Evolutionary conservation across 768 basidiomycete species (phyloP), one percentile per base, ranked within the genome.

Genomic region (Lepiota brunneoincarnata): DNA sequence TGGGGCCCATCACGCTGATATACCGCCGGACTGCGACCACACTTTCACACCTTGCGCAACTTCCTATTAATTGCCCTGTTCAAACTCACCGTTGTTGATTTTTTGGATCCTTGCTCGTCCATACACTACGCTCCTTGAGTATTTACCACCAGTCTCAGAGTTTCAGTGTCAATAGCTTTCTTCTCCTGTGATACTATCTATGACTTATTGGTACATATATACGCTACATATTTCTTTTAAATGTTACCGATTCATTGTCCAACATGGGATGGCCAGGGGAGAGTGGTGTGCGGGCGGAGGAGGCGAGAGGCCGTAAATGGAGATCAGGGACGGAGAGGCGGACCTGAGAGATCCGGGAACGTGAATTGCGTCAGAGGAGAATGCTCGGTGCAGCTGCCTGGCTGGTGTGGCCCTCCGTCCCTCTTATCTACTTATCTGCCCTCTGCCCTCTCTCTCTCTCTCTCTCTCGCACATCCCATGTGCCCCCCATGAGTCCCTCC

Each of bases 171-270:
- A 44, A 55, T n/a, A n/a, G n/a, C 38, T 38, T 26, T 65, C 61
- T 56, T 60, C 59, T 53, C 53, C 61, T 60, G 64, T 65, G 61
- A 56, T 64, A 61, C 63, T 65, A 56, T 56, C 63, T 65, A 56
- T 56, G 59, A 56, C 57, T 58, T 56, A 56, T 56, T 54, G 50
- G 28, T 61, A 53, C 43, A 54, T 42, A 37, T 15, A 38, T 46
- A 54, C 35, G 39, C 17, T 54, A 42, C 53, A 41, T 47, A 46
- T 48, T 48, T 12, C 14, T 26, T 35, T 31, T 10, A 31, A 31
- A 31, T 31, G 31, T 31, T 31, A 31, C 31, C 11, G 31, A 10
- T 2, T 31, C 31, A 10, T 6, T 10, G 7, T 9, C 21, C 12
- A 17, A 18, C 35, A 31, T 34, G 45, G 31, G 34, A 5, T 18